phyloP scores from a whole-genome alignment of 2,329 filamentous ascomycete genomes.

The Paraconiothyrium brasiliense region DNA sequence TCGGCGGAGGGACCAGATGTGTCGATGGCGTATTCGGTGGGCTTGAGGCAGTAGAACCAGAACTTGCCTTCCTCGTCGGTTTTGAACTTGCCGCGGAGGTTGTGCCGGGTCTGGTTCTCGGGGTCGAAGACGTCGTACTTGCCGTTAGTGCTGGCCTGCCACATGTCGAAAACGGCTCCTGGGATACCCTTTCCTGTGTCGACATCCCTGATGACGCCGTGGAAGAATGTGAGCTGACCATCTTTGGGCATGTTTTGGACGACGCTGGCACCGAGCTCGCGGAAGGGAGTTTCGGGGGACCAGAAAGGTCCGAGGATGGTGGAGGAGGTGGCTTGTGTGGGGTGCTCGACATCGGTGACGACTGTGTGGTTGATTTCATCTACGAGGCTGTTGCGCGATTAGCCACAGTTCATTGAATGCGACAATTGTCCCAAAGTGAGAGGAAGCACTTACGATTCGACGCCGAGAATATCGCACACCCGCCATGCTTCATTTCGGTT shows the following conservation, averaged over 20 bases:
- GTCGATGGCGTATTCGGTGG: conserved; percentile 76
- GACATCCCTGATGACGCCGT: conserved; percentile 72
- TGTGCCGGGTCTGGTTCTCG: conserved; percentile 75
- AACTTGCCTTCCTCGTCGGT: conserved; percentile 75
- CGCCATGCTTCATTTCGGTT: conserved; percentile 79
- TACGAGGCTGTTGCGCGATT: conserved; percentile 57
- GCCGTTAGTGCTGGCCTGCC: conserved; percentile 79
- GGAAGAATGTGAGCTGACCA: conserved; percentile 72
- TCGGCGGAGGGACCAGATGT: conserved; percentile 64
- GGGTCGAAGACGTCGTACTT: conserved; percentile 82
- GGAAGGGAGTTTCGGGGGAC: conserved; percentile 78
- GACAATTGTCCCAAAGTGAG: background rate
- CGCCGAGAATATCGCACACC: conserved; percentile 76
- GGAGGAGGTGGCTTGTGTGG: conserved; percentile 73
- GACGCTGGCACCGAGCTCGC: conserved; percentile 71
- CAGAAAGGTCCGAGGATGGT: conserved; percentile 82
- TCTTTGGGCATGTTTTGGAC: conserved; percentile 68
- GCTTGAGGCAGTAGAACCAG: conserved; percentile 78
- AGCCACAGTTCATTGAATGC: background rate
- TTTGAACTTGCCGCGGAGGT: conserved; percentile 79
- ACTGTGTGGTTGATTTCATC: conserved; percentile 74
- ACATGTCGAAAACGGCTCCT: conserved; percentile 77
- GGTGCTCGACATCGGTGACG: conserved; percentile 63
- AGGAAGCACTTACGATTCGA: conserved; percentile 63
- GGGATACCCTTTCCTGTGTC: conserved; percentile 72